Evolutionary conservation across 148 eudicot genomes (phyloP), one percentile per base, ranked within the genome.

Genomic region (Rhododendron griersonianum): DNA sequence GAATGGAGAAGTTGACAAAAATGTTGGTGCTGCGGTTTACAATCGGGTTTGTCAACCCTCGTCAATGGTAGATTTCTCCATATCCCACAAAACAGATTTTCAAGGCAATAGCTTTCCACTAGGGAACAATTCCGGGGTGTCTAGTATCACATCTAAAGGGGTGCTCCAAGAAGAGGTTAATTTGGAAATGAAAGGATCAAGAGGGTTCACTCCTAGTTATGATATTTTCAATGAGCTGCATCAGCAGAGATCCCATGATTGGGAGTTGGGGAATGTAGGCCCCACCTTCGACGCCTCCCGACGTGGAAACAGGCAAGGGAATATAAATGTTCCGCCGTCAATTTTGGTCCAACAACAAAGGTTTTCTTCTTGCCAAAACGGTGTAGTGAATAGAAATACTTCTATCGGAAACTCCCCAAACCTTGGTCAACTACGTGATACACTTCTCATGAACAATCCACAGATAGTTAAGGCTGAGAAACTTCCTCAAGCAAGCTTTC

Each of bases 391-490:
- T 81, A 81, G 84, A 59, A 91, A 83, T 82, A 50, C 88, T 11
- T 51, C 90, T 71, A 33, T 85, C 83, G 88, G 90, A 33, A 92
- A 89, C 81, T 75, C 80, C 18, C 87, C 83, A 53, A 88, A 83
- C 79, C 63, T 87, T 21, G 87, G 84, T 84, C 94, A 90, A 59
- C 92, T 87, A 67, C 84, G 84, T 50, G 91, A 87, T 76, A 48
- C 87, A 15, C 65, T 88, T 87, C 28, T 88, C n/a, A 89, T 81
- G 47, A 92, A 92, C 82, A 86, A 85, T 76, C 57, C 90, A 3
- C 74, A 87, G 19, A 91, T 89, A 86, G 93, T 95, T 50, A 94
- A 93, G 92, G 80, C 93, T 9, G 98, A 95, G 88, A 87, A 86
- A 44, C 86, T 89, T 69, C 87, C 93, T n/a, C 95, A 93, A 86